These are phyloP conservation scores for Circinella umbellata DNA, from an alignment of 371 early-diverging fungal species.

Conservation along the genomic window DNA sequence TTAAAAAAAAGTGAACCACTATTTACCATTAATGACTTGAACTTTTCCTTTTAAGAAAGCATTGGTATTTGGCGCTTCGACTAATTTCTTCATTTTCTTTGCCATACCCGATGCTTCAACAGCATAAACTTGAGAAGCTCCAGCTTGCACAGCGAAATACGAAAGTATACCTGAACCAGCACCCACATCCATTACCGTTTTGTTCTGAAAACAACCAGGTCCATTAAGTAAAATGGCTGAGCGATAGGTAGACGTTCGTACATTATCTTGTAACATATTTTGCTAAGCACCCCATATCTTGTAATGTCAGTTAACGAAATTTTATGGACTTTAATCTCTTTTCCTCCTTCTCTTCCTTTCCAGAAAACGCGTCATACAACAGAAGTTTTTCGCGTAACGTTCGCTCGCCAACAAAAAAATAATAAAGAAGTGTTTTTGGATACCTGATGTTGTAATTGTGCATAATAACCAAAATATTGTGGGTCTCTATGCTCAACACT, in stretches of 20 bases:
- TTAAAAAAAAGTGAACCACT: too few relatives aligned
- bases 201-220: slow-evolving; percentile 73
- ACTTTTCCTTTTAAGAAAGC: slow-evolving; percentile 79
- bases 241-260: slow-evolving; percentile 95
- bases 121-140: slow-evolving; percentile 90
- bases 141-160: slow-evolving; percentile 93
- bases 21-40: slow-evolving; percentile 79
- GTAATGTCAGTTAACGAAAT: slow-evolving; percentile 1
- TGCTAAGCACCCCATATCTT: slow-evolving; percentile 60
- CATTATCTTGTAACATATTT: slow-evolving; percentile 97
- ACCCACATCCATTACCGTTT: slow-evolving; percentile 95
- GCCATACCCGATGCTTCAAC: slow-evolving; percentile 98
- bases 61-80: slow-evolving; percentile 76
- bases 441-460: slow-evolving; percentile 96
- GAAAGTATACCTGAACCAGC: slow-evolving; percentile 95
- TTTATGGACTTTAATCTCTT: too few relatives aligned
- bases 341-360: too few relatives aligned
- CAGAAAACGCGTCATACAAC: neutral
- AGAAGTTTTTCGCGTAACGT: too few relatives aligned
- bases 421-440: neutral
- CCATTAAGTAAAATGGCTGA: slow-evolving; percentile 86
- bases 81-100: slow-evolving; percentile 79
- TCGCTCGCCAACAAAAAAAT: too few relatives aligned
- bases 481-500: slow-evolving; percentile 76
- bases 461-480: slow-evolving; percentile 93